phyloP scores from a whole-genome alignment of 1,284 basidiomycete species.

The Schizophyllum amplum region DNA sequence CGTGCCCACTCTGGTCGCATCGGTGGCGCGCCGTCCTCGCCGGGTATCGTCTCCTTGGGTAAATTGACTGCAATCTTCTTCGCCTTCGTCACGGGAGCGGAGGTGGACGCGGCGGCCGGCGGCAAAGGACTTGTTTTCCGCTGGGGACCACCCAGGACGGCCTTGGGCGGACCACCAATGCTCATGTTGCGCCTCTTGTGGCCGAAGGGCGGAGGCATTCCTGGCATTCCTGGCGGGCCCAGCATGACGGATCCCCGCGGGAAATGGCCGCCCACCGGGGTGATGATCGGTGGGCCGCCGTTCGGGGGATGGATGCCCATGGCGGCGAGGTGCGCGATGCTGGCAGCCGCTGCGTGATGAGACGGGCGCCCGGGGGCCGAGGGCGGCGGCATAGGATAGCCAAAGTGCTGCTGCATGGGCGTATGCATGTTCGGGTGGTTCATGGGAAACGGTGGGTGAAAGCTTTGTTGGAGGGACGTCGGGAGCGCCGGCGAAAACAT shows the following conservation, averaged over 20 bases:
- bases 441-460: conserved; percentile 46
- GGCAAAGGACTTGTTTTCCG: conserved; percentile 66
- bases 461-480: conserved; percentile 48
- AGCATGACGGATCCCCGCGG: conserved; percentile 42
- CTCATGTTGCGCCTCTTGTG: conserved; percentile 55
- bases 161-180: conserved; percentile 77
- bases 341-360: conserved; percentile 45
- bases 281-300: conserved; percentile 39
- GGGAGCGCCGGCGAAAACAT: conserved; percentile 62
- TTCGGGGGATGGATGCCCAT: conserved; percentile 49
- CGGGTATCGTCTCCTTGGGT: conserved; percentile 54
- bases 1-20: conserved; percentile 57
- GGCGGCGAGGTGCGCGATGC: conserved; percentile 49
- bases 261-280: conserved; percentile 53
- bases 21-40: conserved; percentile 32
- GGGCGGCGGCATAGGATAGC: conserved; percentile 31
- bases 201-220: conserved; percentile 45
- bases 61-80: conserved; percentile 68
- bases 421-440: conserved; percentile 46
- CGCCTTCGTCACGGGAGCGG: conserved; percentile 34
- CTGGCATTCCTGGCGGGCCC: conserved; percentile 23
- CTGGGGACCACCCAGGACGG: conserved; percentile 66
- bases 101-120: conserved; percentile 17
- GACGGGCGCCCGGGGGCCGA: conserved; percentile 44
- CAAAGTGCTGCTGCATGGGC: conserved; percentile 62